Evolutionary conservation across 169 alveolate species (phyloP), one percentile per base, ranked within the genome.

Genomic region (Theileria annulata): DNA sequence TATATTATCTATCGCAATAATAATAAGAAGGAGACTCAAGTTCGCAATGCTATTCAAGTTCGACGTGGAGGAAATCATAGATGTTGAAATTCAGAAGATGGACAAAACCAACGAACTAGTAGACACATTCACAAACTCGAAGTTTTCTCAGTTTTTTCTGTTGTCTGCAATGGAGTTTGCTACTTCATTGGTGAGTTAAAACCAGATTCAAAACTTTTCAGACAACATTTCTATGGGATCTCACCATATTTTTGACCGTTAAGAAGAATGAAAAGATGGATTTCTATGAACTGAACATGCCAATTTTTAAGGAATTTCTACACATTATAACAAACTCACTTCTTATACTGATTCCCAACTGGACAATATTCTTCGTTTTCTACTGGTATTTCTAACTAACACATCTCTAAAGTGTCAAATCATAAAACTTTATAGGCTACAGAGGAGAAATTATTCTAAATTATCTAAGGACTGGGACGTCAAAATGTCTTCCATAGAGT

Each of bases 291-390:
- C 48, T 82, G n/a, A 71, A 82, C 60, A 67, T 82, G 79, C 85
- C 85, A 9, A 27, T 75, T 0, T 60, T 82, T 56, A 75, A 75
- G 35, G 89, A 82, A 68, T 48, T 75, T 25, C 49, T 82, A 64
- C 71, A 82, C 63, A 31, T 82, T 13, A 13, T 70, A 17, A 60
- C 89, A 23, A 77, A 77, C 80, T 72, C 80, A 15, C 74, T 82
- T 23, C 62, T 82, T 35, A 74, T 82, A 9, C 21, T 82, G 9
- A 75, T 82, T 2, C 89, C 89, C 37, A 82, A 82, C 76, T 82
- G 89, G 85, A 75, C 89, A 5, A 79, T 82, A 23, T 82, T 76
- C 59, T 76, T 71, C 54, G 86, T 82, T 23, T 82, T 82, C 72
- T 82, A 82, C 86, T 82, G 89, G 89, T 82, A 77, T 42, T 42